Evolutionary conservation across 179 eudicot genomes (phyloP).

Genomic region (Heliamphora pulchella): DNA sequence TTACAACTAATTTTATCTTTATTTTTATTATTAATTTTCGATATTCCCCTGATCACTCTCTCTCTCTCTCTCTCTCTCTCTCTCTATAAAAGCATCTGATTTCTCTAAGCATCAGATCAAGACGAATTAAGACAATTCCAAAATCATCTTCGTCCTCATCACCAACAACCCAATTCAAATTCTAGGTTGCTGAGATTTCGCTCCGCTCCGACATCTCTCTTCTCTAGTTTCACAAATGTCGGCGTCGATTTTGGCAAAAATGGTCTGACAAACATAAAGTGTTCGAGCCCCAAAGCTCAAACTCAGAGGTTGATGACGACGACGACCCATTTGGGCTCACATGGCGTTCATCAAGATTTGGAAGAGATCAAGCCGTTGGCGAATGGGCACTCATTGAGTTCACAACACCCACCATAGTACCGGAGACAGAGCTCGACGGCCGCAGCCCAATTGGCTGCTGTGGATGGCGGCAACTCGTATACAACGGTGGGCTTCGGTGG

Average conservation of each 20-base stretch:
- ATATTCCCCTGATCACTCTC: no score
- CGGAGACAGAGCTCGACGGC: constrained; percentile 20
- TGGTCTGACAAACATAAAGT: not conserved
- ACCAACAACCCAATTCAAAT: constrained; percentile 17
- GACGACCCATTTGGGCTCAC: not conserved
- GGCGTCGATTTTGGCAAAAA: not conserved
- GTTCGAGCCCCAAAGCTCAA: constrained; percentile 11
- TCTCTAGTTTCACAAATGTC: constrained; percentile 25
- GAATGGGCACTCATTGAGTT: constrained; percentile 23
- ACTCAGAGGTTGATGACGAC: not conserved
- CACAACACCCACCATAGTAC: constrained; percentile 33
- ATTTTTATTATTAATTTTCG: no score
- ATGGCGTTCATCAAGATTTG: not conserved
- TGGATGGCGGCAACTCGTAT: no score
- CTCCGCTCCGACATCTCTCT: constrained; percentile 64
- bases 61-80: no score
- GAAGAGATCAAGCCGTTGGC: constrained; percentile 15
- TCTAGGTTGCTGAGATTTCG: constrained; percentile 60
- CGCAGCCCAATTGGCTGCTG: no score
- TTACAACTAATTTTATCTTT: no score
- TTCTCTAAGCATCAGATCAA: not conserved
- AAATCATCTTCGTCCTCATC: not conserved
- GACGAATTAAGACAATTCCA: constrained; percentile 1
- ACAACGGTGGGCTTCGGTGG: constrained; percentile 7
- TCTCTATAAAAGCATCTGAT: no score